These are phyloP conservation scores for Blastocystis sp. DNA, from an alignment of 352 stramenopile species.

Conservation along the genomic window DNA sequence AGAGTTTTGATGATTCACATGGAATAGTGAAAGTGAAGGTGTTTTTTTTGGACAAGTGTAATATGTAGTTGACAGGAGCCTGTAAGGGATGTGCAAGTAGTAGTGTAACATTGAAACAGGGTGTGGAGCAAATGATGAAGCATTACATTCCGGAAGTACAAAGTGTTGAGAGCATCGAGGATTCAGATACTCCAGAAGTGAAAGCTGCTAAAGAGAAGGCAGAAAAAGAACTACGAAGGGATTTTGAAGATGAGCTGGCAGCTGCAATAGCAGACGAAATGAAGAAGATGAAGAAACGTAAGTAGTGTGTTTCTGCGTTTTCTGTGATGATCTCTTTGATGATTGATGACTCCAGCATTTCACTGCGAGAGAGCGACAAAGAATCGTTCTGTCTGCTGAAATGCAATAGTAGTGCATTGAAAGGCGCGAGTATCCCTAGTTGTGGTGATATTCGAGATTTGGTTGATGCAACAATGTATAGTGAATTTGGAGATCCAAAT, in stretches of 20 bases:
- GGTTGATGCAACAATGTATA: not conserved
- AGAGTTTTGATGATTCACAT: slow-evolving; percentile 89
- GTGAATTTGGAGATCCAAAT: not conserved
- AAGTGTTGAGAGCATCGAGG: not conserved
- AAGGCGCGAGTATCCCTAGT: not conserved
- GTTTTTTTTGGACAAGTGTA: not conserved
- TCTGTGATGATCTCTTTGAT: slow-evolving; percentile 40
- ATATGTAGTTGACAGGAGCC: slow-evolving; percentile 85
- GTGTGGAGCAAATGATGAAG: slow-evolving; percentile 99
- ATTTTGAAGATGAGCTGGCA: slow-evolving; percentile 61
- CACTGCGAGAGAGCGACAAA: not conserved
- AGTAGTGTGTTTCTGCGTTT: not conserved
- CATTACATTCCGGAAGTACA: slow-evolving; percentile 98
- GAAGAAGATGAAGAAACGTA: slow-evolving; percentile 68
- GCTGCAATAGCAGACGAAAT: slow-evolving; percentile 56
- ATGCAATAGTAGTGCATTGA: not conserved
- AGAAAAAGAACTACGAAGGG: slow-evolving; percentile 47
- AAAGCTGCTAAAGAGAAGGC: slow-evolving; percentile 43
- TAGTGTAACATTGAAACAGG: slow-evolving; percentile 96
- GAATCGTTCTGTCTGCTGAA: not conserved
- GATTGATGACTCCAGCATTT: too few relatives aligned
- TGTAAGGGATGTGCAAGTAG: slow-evolving; percentile 94
- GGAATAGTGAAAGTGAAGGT: slow-evolving; percentile 76
- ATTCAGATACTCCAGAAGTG: slow-evolving; percentile 23
- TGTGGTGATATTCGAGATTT: not conserved